These are phyloP conservation scores for Diutina sp. DNA, from an alignment of 1,139 yeast genomes.

Conservation along the genomic window DNA sequence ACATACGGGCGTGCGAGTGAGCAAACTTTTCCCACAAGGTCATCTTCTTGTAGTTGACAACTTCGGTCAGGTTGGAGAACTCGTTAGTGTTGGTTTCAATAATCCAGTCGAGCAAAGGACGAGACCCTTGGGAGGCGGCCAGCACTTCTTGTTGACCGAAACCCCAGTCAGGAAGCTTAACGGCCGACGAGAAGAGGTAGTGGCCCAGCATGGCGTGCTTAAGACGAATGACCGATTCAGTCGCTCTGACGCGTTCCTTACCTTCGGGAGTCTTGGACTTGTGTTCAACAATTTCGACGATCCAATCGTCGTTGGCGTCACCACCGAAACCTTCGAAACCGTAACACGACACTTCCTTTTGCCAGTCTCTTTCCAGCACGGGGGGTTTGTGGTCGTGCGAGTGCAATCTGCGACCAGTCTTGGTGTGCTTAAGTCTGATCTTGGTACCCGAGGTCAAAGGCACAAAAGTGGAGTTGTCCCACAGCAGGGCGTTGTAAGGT, in stretches of 20 bases:
- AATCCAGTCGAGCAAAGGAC: slow-evolving; percentile 73
- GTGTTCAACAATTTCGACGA: slow-evolving; percentile 69
- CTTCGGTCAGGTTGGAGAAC: slow-evolving; percentile 13
- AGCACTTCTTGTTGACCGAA: slow-evolving; percentile 96
- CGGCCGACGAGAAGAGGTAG: slow-evolving; percentile 75
- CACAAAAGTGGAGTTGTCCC: slow-evolving; percentile 37
- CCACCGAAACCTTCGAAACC: slow-evolving; percentile 88
- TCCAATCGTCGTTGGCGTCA: slow-evolving; percentile 91
- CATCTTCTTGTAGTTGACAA: slow-evolving; percentile 46
- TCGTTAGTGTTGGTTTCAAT: slow-evolving; percentile 64
- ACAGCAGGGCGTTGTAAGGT: slow-evolving; percentile 40
- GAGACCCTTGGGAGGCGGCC: slow-evolving; percentile 71
- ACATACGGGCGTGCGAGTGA: slow-evolving; percentile 82
- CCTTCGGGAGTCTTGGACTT: slow-evolving; percentile 40
- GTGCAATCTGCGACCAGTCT: slow-evolving; percentile 73
- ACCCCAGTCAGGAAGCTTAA: slow-evolving; percentile 90
- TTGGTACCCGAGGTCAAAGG: slow-evolving; percentile 68
- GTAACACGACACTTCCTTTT: slow-evolving; percentile 85
- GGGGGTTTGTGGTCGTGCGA: slow-evolving; percentile 95
- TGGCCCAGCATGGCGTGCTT: slow-evolving; percentile 87
- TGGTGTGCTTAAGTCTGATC: slow-evolving; percentile 62
- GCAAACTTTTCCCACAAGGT: slow-evolving; percentile 57
- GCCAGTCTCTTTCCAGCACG: slow-evolving; percentile 88
- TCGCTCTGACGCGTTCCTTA: slow-evolving; percentile 53
- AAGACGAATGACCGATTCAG: slow-evolving; percentile 75